A percentile compares a stretch with the other conserved stretches of the same genome.
phyloP scores from a whole-genome alignment of 306 rosid genomes.

The Alnus glutinosa region DNA sequence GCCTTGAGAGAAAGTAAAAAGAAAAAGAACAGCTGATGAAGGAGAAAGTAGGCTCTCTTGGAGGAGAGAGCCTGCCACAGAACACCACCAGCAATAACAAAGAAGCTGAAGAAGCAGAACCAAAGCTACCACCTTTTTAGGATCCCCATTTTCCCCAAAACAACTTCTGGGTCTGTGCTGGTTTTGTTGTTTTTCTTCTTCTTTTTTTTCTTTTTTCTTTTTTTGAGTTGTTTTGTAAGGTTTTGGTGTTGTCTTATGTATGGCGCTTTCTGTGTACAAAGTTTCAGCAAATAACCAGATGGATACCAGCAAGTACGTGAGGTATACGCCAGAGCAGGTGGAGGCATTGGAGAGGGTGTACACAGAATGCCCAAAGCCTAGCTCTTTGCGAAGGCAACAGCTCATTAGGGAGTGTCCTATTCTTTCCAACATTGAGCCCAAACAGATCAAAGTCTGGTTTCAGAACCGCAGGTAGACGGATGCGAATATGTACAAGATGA shows the following conservation, averaged over 20 bases:
- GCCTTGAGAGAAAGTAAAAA: conserved; percentile 16
- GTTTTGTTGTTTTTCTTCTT: neutral
- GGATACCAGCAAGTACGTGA: conserved; percentile 88
- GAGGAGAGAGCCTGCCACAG: conserved; percentile 83
- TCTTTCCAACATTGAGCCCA: conserved; percentile 85
- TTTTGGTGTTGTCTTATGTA: conserved; percentile 17
- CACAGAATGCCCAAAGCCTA: conserved; percentile 92
- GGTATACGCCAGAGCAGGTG: conserved; percentile 95
- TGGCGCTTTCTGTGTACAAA: conserved; percentile 79
- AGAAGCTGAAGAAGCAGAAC: conserved; percentile 49
- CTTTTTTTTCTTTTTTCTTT: neutral
- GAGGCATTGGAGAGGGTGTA: conserved; percentile 97
- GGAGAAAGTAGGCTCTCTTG: conserved; percentile 96
- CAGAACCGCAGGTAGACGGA: conserved; percentile 81
- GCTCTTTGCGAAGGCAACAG: conserved; percentile 88
- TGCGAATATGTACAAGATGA: neutral
- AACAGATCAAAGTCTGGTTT: conserved; percentile 99
- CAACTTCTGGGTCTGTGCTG: conserved; percentile 11
- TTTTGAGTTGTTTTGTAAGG: neutral
- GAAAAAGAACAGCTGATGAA: conserved; percentile 55
- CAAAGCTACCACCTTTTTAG: conserved; percentile 25
- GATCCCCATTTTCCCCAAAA: conserved; percentile 14
- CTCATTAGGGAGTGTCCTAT: conserved; percentile 95
- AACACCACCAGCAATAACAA: conserved; percentile 24
- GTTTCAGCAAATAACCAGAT: conserved; percentile 61